Conservation (phyloP, 179 eudicot species). For the Beta lomatogona region DNA sequence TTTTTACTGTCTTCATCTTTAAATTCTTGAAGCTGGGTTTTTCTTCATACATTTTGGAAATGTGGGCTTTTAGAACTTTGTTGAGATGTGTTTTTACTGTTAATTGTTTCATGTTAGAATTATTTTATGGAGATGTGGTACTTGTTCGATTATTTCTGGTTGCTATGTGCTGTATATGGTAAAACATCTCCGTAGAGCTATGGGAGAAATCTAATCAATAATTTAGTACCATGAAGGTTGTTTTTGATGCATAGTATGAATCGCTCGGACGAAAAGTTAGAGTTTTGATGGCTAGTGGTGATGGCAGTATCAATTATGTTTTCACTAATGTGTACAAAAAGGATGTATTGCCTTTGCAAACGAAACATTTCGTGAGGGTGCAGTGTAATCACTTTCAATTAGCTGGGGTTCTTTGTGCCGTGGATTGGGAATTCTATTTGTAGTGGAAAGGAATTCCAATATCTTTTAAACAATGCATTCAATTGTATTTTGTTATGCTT, state of each 20-base stretch:
- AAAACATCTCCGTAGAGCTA: neutral
- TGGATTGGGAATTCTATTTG: neutral
- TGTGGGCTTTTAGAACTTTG: neutral
- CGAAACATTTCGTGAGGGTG: neutral
- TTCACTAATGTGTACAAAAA: neutral
- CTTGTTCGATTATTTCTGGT: neutral
- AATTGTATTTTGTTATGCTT: neutral
- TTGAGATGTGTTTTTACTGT: too few relatives aligned
- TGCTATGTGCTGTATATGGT: neutral
- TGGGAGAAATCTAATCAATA: neutral
- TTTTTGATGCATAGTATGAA: neutral
- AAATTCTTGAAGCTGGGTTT: slow-evolving; percentile 12
- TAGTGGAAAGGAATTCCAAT: neutral
- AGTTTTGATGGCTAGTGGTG: neutral
- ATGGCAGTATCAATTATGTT: neutral
- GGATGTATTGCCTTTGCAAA: neutral
- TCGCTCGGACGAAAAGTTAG: neutral
- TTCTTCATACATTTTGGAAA: neutral
- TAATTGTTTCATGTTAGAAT: neutral
- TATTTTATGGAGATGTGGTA: slow-evolving; percentile 2
- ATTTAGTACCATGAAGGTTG: neutral
- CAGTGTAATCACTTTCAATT: neutral
- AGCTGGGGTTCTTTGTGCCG: neutral
- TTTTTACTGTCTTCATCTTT: neutral
- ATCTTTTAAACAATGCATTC: neutral